Conservation (phyloP, 306 rosid genomes). For the Gastrolobium bilobum region DNA sequence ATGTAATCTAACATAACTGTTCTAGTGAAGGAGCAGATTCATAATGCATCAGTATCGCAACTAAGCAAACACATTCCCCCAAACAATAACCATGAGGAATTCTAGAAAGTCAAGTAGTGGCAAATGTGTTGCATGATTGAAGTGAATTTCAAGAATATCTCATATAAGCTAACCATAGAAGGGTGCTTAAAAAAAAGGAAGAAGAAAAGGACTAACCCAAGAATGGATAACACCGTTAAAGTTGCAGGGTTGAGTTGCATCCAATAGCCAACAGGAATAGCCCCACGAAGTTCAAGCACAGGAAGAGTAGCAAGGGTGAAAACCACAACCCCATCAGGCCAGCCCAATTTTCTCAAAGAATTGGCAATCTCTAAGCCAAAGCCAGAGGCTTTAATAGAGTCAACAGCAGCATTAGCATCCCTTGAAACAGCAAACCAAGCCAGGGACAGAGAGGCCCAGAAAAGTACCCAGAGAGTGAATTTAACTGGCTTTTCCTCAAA, state of each 20-base stretch:
- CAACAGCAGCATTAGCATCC: conserved; percentile 87
- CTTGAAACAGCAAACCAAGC: conserved; percentile 86
- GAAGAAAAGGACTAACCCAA: conserved; percentile 69
- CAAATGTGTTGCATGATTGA: conserved; percentile 30
- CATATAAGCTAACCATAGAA: conserved; percentile 25
- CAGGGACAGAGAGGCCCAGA: conserved; percentile 85
- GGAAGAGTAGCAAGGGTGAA: conserved; percentile 92
- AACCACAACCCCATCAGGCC: conserved; percentile 85
- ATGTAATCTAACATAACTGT: conserved; percentile 5
- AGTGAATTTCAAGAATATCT: conserved; percentile 14
- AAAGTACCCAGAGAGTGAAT: conserved; percentile 70
- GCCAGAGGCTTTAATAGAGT: conserved; percentile 83
- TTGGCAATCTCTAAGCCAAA: conserved; percentile 84
- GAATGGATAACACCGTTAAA: conserved; percentile 70
- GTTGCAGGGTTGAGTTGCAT: conserved; percentile 76
- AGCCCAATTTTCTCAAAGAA: conserved; percentile 70
- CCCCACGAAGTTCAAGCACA: conserved; percentile 95
- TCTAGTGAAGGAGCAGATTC: conserved; percentile 12
- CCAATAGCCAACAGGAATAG: conserved; percentile 97
- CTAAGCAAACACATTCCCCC: conserved; percentile 44
- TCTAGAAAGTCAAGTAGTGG: conserved; percentile 3
- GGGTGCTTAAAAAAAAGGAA: neutral
- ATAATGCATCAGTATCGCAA: neutral
- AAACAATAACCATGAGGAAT: conserved; percentile 2
- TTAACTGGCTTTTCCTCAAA: conserved; percentile 64